Evolutionary conservation across 805 yeast genomes (phyloP), one percentile per base, ranked within the genome.

Genomic region (Starmera amethionina): DNA sequence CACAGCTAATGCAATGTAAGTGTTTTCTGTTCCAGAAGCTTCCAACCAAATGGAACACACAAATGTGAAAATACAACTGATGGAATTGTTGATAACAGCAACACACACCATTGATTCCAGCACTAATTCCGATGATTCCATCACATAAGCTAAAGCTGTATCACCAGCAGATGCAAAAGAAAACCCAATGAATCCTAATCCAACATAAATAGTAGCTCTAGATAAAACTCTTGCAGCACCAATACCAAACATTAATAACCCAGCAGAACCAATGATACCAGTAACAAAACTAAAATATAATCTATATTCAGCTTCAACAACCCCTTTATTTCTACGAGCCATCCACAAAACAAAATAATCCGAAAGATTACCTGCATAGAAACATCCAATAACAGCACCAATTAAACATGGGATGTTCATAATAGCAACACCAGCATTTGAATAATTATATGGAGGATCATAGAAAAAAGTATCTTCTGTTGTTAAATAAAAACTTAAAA

Each of bases 141-240:
- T 77, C 45, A 77, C 62, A 43, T 79, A 79, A 1, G 77, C 68
- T 76, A 79, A 72, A 31, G 82, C 78, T 39, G 78, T 74, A 54
- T 81, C 87, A 53, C 85, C 85, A 12, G 81, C 72, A 39, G 81
- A 73, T 52, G 84, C 85, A 63, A 77, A 79, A 1, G 83, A 79
- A 44, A 78, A 75, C 1, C 85, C 85, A 44, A 79, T 70, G 48
- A 79, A 71, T 1, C 78, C 85, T 32, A 79, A 59, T 1, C 82
- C 83, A 25, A 75, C 67, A 50, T 78, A 79, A 30, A 74, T 70
- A 16, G 70, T 65, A 38, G 65, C 68, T 75, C 79, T 73, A 34
- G 65, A 59, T 65, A 77, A 65, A n/a, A 54, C 54, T 36, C 69
- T 65, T 35, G 70, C 80, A 9, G 85, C 73, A 30, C 84, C 85